A percentile compares a stretch with the other conserved stretches of the same genome.
Conservation (phyloP, 1,284 basidiomycete species). For the Ustanciosporium gigantosporum region DNA sequence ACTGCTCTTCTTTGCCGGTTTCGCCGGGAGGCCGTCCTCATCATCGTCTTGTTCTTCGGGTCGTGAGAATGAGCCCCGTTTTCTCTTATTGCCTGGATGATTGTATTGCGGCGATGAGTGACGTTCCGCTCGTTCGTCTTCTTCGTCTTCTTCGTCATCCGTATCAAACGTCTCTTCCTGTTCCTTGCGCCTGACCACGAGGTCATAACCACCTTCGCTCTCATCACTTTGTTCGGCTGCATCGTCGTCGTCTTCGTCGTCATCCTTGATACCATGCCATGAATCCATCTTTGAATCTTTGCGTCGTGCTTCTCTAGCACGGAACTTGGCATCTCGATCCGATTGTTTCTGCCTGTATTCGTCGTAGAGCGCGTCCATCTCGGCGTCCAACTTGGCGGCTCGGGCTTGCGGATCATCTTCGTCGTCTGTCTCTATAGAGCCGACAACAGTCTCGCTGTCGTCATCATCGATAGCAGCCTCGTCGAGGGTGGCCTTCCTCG, state of each 20-base stretch:
- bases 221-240: conserved; percentile 61
- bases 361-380: conserved; percentile 86
- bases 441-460: conserved; percentile 64
- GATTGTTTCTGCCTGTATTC: conserved; percentile 79
- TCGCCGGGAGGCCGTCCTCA: conserved; percentile 10
- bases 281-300: conserved; percentile 67
- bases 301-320: conserved; percentile 78
- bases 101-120: conserved; percentile 55
- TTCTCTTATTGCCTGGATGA: too few relatives aligned
- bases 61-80: too few relatives aligned
- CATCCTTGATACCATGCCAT: conserved; percentile 56
- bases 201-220: conserved; percentile 72
- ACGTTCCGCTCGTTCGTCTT: conserved; percentile 56
- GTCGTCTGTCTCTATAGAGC: conserved; percentile 67
- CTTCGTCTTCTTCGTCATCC: conserved; percentile 63
- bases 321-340: conserved; percentile 87
- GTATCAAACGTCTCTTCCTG: conserved; percentile 66
- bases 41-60: conserved; percentile 7
- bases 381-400: conserved; percentile 70
- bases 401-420: conserved; percentile 66
- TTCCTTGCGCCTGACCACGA: conserved; percentile 70
- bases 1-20: conserved; percentile 23
- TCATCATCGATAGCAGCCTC: conserved; percentile 66
- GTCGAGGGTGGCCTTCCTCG: conserved; percentile 18
- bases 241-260: conserved; percentile 50